Evolutionary conservation across 2,329 filamentous ascomycete species (phyloP).

Genomic region (Calonectria ilicicola): DNA sequence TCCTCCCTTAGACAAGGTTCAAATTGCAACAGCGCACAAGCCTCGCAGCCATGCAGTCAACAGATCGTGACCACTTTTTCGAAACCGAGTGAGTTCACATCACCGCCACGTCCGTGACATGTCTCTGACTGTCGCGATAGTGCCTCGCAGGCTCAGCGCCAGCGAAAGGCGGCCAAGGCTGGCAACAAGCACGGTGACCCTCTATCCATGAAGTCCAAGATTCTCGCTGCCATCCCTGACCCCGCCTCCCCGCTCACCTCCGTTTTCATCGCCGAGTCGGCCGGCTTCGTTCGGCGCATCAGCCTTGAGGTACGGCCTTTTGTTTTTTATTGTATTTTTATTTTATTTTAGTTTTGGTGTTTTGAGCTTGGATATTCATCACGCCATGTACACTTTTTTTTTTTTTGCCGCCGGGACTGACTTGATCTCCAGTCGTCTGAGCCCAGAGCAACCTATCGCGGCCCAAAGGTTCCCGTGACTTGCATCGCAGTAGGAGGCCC

Average conservation of each 20-base stretch:
- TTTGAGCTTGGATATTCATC: background rate
- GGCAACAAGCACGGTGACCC: slow-evolving; percentile 86
- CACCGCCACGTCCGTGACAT: background rate
- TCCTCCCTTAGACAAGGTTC: background rate
- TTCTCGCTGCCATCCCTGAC: slow-evolving; percentile 80
- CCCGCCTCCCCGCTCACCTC: slow-evolving; percentile 67
- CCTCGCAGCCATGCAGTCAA: slow-evolving; percentile 69
- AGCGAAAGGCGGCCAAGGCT: slow-evolving; percentile 76
- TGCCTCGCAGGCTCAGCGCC: slow-evolving; percentile 60
- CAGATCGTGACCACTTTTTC: slow-evolving; percentile 87
- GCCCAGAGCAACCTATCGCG: slow-evolving; percentile 67
- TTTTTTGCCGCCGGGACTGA: slow-evolving; percentile 11
- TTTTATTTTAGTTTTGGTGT: background rate
- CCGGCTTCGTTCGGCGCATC: slow-evolving; percentile 81
- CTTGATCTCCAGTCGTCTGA: slow-evolving; percentile 46
- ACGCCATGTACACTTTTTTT: background rate
- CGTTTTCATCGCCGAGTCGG: slow-evolving; percentile 87
- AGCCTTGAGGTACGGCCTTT: slow-evolving; percentile 73
- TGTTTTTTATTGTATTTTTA: too few relatives aligned
- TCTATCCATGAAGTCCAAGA: slow-evolving; percentile 84
- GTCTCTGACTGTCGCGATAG: slow-evolving; percentile 46
- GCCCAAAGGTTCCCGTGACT: slow-evolving; percentile 84
- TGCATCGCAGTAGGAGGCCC: slow-evolving; percentile 76
- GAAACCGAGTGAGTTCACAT: slow-evolving; percentile 80
- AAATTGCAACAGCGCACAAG: background rate